Conservation (phyloP, 306 rosid species). For the Castanea crenata region DNA sequence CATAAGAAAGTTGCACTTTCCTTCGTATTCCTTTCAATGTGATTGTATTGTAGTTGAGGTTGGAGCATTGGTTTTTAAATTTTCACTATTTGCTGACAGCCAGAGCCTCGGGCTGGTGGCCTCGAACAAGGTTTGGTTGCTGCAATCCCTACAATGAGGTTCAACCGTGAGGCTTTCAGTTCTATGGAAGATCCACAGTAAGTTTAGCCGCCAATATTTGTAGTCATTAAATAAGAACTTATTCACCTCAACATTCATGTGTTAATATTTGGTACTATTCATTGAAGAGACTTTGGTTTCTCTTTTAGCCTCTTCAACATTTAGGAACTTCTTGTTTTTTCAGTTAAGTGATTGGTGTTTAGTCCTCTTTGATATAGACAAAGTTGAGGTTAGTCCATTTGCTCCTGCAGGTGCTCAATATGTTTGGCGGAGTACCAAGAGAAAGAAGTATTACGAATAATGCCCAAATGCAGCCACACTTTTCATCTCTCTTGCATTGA, state of each 20-base stretch:
- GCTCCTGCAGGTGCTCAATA: conserved; percentile 75
- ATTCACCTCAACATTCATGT: background rate
- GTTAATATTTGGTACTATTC: background rate
- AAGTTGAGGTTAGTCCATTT: background rate
- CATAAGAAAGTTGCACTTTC: background rate
- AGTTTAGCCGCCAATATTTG: conserved; percentile 36
- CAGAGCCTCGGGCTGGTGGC: conserved; percentile 65
- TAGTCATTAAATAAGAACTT: background rate
- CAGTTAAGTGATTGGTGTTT: background rate
- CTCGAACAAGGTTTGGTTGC: conserved; percentile 74
- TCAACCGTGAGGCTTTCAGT: conserved; percentile 75
- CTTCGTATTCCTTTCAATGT: conserved; percentile 5
- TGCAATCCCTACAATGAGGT: conserved; percentile 92
- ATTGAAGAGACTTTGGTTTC: background rate
- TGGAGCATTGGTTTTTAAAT: conserved; percentile 37
- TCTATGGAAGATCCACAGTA: conserved; percentile 78
- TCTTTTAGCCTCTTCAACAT: background rate
- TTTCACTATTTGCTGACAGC: conserved; percentile 71
- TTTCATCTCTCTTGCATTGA: conserved; percentile 95
- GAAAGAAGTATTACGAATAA: conserved; percentile 73
- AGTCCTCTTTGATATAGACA: background rate
- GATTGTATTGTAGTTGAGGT: conserved; percentile 2
- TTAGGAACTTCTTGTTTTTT: background rate
- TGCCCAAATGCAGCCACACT: conserved; percentile 91
- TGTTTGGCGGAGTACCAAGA: conserved; percentile 90